Evolutionary conservation across 192 early-diverging fungal species (phyloP).

Genomic region (Chytriomyces sp.): DNA sequence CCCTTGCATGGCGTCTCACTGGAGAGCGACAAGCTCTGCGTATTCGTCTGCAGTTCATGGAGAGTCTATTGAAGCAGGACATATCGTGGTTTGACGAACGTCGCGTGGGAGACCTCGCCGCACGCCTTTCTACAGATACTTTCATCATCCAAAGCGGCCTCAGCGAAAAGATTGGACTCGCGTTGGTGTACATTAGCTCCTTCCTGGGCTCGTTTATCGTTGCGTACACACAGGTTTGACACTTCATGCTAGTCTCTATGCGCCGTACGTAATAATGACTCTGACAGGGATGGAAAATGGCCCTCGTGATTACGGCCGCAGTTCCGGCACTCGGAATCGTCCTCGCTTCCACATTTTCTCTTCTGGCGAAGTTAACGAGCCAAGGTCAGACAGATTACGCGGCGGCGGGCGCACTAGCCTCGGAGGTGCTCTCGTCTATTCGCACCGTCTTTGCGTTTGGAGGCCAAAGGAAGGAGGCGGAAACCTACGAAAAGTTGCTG

Average conservation of each 20-base stretch:
- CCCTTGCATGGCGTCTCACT: conserved; percentile 28
- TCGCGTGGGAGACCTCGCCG: conserved; percentile 45
- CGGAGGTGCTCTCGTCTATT: conserved; percentile 75
- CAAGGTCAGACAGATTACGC: conserved; percentile 70
- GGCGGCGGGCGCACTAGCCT: conserved; percentile 74
- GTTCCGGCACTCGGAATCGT: conserved; percentile 69
- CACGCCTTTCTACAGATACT: conserved; percentile 45
- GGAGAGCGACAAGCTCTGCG: conserved; percentile 34
- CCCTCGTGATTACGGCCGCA: conserved; percentile 73
- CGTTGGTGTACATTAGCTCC: conserved; percentile 32
- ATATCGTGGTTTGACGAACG: conserved; percentile 42
- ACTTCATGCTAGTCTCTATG: neutral
- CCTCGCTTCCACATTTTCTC: conserved; percentile 23
- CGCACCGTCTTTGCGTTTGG: conserved; percentile 82
- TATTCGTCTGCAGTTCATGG: conserved; percentile 35
- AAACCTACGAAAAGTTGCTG: conserved; percentile 60
- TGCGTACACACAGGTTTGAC: conserved; percentile 14
- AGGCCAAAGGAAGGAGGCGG: conserved; percentile 67
- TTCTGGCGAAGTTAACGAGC: conserved; percentile 32
- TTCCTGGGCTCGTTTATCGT: conserved; percentile 36
- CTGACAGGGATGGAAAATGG: conserved; percentile 69
- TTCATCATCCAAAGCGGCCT: conserved; percentile 51
- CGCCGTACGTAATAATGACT: neutral
- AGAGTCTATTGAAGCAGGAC: conserved; percentile 37
- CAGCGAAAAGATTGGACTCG: conserved; percentile 53